Conservation (phyloP, 2,329 filamentous ascomycete species). For the Exophiala spinifera region DNA sequence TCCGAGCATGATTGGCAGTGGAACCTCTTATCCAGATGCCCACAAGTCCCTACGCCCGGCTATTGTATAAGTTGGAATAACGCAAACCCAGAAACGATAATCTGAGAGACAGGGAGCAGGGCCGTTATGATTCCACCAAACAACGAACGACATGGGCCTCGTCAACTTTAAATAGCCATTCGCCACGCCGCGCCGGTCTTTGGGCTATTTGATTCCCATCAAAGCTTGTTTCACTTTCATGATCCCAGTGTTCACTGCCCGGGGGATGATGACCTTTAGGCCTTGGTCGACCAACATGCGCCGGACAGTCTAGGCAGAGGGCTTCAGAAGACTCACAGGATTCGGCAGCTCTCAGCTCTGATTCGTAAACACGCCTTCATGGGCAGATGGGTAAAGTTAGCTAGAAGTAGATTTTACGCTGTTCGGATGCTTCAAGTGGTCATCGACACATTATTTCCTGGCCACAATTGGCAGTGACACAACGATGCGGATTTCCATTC, state of each 20-base stretch:
- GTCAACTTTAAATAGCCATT: constrained; percentile 23
- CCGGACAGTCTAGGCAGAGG: neutral
- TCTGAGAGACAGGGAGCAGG: neutral
- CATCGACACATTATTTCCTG: too few species aligned
- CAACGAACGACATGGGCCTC: neutral
- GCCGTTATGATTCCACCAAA: constrained; percentile 1
- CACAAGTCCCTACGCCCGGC: neutral
- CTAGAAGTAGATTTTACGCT: neutral
- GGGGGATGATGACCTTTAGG: neutral
- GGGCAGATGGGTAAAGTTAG: too few species aligned
- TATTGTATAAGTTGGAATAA: neutral
- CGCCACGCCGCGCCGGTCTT: constrained; percentile 14
- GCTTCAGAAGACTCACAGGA: too few species aligned
- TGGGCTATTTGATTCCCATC: constrained; percentile 15
- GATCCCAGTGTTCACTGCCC: neutral
- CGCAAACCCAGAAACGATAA: too few species aligned
- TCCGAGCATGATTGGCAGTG: constrained; percentile 7
- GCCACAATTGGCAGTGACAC: neutral
- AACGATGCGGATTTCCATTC: neutral
- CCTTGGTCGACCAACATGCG: neutral
- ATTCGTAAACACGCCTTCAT: too few species aligned
- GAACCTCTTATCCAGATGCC: constrained; percentile 8
- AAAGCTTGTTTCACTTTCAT: constrained; percentile 13
- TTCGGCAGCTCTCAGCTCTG: too few species aligned
- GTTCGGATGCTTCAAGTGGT: neutral